Conservation (phyloP, 2,329 filamentous ascomycete species). For the Leptographium lundbergii region DNA sequence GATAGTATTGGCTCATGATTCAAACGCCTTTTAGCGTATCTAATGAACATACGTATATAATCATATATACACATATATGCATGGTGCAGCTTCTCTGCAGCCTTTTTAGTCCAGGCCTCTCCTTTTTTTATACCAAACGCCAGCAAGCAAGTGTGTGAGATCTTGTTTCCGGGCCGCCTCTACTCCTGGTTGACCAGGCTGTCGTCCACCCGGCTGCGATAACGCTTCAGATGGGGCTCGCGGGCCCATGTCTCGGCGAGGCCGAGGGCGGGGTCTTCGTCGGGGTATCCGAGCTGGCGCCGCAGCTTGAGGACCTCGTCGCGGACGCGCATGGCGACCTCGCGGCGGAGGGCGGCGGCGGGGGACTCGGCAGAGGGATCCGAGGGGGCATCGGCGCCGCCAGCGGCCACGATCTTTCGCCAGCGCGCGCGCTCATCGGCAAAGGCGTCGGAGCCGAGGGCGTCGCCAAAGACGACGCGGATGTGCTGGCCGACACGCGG, state of each 20-base stretch:
- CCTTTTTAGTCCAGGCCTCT: not conserved
- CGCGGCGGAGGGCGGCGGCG: conserved; percentile 44
- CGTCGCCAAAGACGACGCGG: conserved; percentile 66
- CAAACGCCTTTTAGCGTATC: no score
- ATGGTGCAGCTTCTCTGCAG: not conserved
- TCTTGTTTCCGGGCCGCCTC: not conserved
- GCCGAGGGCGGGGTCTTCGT: conserved; percentile 66
- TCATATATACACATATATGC: not conserved
- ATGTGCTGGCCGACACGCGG: conserved; percentile 63
- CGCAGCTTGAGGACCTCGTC: conserved; percentile 72
- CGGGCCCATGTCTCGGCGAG: conserved; percentile 69
- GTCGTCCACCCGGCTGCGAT: conserved; percentile 41
- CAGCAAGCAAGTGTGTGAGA: not conserved
- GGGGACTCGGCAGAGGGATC: not conserved
- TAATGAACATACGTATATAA: not conserved
- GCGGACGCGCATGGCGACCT: conserved; percentile 67
- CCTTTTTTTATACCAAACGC: not conserved
- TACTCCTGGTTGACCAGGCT: conserved; percentile 29
- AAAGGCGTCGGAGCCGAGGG: conserved; percentile 63
- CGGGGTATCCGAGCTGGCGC: conserved; percentile 56
- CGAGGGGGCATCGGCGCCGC: conserved; percentile 36
- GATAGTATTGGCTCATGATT: no score
- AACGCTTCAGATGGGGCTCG: conserved; percentile 33
- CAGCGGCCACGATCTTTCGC: conserved; percentile 42
- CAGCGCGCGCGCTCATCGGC: conserved; percentile 65